A percentile compares a stretch with the other conserved stretches of the same genome.
phyloP scores from a whole-genome alignment of 1,284 basidiomycete genomes.

The Phellinidium pouzarii region DNA sequence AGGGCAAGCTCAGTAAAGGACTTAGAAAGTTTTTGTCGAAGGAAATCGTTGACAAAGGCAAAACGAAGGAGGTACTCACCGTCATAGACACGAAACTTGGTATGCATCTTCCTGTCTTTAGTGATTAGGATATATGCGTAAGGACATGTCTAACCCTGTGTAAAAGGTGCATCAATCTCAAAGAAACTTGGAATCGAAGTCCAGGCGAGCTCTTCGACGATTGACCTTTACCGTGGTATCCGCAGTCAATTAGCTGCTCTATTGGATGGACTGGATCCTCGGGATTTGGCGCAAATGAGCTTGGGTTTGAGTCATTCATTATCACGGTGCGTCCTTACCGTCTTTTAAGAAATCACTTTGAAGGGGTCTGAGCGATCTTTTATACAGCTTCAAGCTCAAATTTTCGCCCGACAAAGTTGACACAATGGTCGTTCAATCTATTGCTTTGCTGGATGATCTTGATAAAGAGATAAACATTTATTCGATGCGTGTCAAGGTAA shows the following conservation, averaged over 20 bases:
- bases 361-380: background rate
- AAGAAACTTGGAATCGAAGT: slow-evolving; percentile 96
- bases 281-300: slow-evolving; percentile 96
- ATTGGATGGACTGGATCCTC: slow-evolving; percentile 87
- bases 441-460: slow-evolving; percentile 95
- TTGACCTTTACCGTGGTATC: slow-evolving; percentile 95
- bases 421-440: slow-evolving; percentile 98
- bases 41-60: slow-evolving; percentile 82
- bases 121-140: background rate
- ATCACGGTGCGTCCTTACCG: slow-evolving; percentile 73
- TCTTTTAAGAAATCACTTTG: slow-evolving; percentile 5
- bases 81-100: slow-evolving; percentile 91
- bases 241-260: slow-evolving; percentile 83
- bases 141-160: background rate
- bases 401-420: slow-evolving; percentile 99
- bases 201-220: slow-evolving; percentile 51
- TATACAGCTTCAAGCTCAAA: slow-evolving; percentile 92
- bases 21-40: slow-evolving; percentile 92
- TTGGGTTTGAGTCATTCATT: slow-evolving; percentile 95
- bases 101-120: slow-evolving; percentile 34
- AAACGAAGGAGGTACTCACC: slow-evolving; percentile 81
- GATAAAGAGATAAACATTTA: slow-evolving; percentile 99
- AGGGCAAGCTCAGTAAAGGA: slow-evolving; percentile 88
- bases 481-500: slow-evolving; percentile 94
- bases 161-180: slow-evolving; percentile 70